These are phyloP conservation scores for Cladophialophora psammophila DNA, from an alignment of 2,329 filamentous ascomycete species.

Conservation along the genomic window DNA sequence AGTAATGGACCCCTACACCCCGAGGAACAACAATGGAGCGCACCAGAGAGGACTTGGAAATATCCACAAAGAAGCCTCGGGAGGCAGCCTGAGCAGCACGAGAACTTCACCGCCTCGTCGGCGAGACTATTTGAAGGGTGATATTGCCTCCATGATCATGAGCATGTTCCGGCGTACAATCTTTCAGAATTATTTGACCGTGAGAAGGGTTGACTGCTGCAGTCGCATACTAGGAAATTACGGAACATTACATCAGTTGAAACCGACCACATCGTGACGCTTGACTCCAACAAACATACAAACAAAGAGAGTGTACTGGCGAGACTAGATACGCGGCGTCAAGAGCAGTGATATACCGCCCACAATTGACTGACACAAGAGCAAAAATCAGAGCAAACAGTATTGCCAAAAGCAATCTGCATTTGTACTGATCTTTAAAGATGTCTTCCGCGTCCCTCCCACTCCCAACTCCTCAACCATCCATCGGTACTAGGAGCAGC, in stretches of 20 bases:
- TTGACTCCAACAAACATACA: not conserved
- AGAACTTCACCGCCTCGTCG: conserved; percentile 7
- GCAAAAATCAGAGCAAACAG: conserved; percentile 4
- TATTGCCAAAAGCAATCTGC: too few relatives aligned
- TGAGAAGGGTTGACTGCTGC: not conserved
- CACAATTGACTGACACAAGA: not conserved
- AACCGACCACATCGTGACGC: not conserved
- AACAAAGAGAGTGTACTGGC: not conserved
- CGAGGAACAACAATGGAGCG: not conserved
- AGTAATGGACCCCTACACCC: not conserved
- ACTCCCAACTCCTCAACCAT: not conserved
- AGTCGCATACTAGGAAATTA: not conserved
- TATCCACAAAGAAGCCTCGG: not conserved
- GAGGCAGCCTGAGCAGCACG: not conserved
- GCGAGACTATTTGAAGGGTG: not conserved
- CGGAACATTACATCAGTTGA: not conserved
- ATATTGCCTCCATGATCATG: not conserved
- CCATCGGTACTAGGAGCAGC: not conserved
- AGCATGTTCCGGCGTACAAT: not conserved
- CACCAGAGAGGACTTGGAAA: not conserved
- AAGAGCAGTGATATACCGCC: not conserved
- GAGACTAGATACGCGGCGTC: not conserved
- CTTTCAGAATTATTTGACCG: not conserved
- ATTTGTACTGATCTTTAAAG: not conserved
- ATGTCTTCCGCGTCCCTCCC: not conserved